Base-by-base conservation (phyloP, 1,139 yeast species). In the Geotrichum australiense region DNA sequence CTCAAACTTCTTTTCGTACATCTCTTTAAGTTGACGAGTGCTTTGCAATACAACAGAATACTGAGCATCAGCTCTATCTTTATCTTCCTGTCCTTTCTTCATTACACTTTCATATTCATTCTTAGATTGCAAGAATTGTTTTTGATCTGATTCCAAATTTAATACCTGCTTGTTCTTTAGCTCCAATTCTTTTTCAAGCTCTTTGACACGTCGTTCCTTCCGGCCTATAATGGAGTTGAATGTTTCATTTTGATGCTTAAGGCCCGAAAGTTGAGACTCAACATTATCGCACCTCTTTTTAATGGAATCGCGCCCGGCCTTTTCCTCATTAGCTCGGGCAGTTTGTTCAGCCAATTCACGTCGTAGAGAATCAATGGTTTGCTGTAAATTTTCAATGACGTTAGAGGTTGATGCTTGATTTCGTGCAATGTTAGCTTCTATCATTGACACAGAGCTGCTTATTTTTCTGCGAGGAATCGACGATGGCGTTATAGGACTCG, bases 301-400 rank as follows among this genome's bases (percentile, higher is more conserved):
- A 24, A 53, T 39, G 2, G 58, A 57, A 19, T 54, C 58, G 8
- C 50, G 45, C 16, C 52, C 51, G 19, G 48, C 46, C n/a, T 47
- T 40, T 26, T 55, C 59, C 35, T 56, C 57, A 27, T 47, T 47
- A 10, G 53, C 53, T n/a, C 48, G 45, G 24, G 53, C 54, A 11
- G 48, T 47, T 41, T 54, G 54, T 40, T 53, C 58, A 29, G 47
- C 41, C 22, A 57, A 50, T 23, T 56, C 57, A 3, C 53, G 46
- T 30, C 53, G 49, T 26, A 57, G 47, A 5, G 49, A 39, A 37
- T 56, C 61, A 22, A 55, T 52, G n/a, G 51, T 49, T 18, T 45
- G 49, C 37, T 57, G 59, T 19, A 57, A 50, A n/a, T 47, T 49
- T 11, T 54, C 57, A 36, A 57, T 55, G 15, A 56, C 60, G 41